These are phyloP conservation scores for Acmispon strigosus DNA, from an alignment of 306 rosid species.

Conservation along the genomic window DNA sequence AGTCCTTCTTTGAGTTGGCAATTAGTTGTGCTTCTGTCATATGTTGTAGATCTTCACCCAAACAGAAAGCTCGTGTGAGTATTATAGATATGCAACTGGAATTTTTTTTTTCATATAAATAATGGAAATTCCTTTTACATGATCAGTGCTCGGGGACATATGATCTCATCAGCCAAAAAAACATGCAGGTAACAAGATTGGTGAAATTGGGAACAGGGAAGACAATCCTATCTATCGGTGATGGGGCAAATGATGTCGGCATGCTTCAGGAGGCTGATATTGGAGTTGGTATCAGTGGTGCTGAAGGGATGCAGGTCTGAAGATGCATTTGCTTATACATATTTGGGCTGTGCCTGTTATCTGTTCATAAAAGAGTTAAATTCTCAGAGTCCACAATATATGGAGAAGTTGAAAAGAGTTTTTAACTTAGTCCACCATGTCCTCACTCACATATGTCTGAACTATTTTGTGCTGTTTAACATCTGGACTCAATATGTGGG, in stretches of 20 bases:
- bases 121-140: neutral
- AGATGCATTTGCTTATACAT: slow-evolving; percentile 6
- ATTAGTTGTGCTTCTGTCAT: slow-evolving; percentile 69
- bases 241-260: slow-evolving; percentile 94
- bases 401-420: neutral
- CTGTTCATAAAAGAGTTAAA: neutral
- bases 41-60: slow-evolving; percentile 89
- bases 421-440: neutral
- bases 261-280: slow-evolving; percentile 96
- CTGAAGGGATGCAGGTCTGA: slow-evolving; percentile 90
- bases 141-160: neutral
- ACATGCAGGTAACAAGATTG: slow-evolving; percentile 68
- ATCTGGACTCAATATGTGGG: neutral
- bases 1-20: slow-evolving; percentile 66
- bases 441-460: neutral
- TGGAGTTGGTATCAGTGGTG: slow-evolving; percentile 91
- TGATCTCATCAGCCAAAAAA: slow-evolving; percentile 10
- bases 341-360: neutral
- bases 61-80: slow-evolving; percentile 87
- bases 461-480: neutral
- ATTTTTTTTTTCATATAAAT: neutral
- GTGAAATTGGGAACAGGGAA: slow-evolving; percentile 67
- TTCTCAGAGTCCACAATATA: neutral
- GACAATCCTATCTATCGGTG: slow-evolving; percentile 72
- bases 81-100: neutral